Evolutionary conservation across 2,329 filamentous ascomycete species (phyloP), one percentile per base, ranked within the genome.

Genomic region (Exophiala calicioides): DNA sequence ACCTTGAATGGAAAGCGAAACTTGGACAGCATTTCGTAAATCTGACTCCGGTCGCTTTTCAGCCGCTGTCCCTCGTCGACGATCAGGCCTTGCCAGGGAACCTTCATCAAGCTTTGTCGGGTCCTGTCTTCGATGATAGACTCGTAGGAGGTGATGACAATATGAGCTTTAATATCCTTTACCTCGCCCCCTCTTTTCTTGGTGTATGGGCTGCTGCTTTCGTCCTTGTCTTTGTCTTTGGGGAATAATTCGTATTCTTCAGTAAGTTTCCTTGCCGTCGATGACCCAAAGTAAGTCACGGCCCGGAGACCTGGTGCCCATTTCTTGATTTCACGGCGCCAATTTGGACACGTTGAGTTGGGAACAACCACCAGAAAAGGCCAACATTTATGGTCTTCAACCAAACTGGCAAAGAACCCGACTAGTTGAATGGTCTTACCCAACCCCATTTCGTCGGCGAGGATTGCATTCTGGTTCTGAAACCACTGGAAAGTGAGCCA

Each of bases 401-500:
- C 76, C 27, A 97, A 69, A 1, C 85, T 83, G 1, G 87, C 82
- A 50, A 97, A 78, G 53, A 95, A 80, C 2, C 84, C 81, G 50
- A 97, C 86, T 41, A 96, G 83, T 64, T 98, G 93, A 23, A 98
- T 88, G 0, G 93, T 98, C 72, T 98, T 98, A 23, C 93, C 93
- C 2, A 98, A 79, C 30, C 93, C 93, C 93, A 98, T 98, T 64
- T 98, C 93, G 62, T 98, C 93, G 0, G 93, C 93, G 5, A 97
- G 78, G 48, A 97, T 91, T 20, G 90, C 86, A 60, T 93, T 97
- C 62, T 87, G 84, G 57, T 84, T 77, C 39, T 80, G 76, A 60
- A 90, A 86, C 75, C 88, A 97, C 62, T 93, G 93, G 65, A 87
- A 90, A 49, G 95, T 84, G 2, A 98, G 79, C 90, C 93, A 98